These are phyloP conservation scores for Groenewaldozyma sp. DNA, from an alignment of 1,139 yeast genomes.

Conservation along the genomic window DNA sequence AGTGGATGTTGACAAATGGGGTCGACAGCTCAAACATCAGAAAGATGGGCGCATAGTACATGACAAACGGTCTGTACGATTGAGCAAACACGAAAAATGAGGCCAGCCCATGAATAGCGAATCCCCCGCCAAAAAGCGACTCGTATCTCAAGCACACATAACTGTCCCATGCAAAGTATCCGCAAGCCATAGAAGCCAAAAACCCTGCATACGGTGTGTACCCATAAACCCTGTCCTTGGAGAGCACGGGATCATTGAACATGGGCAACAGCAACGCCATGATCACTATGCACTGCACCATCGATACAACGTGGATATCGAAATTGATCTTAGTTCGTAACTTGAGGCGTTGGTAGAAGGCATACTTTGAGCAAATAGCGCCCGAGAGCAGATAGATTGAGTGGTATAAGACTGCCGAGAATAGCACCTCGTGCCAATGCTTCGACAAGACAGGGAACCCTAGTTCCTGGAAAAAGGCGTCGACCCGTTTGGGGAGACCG, in stretches of 20 bases:
- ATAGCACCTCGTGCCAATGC: constrained; percentile 46
- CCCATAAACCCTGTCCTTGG: constrained; percentile 46
- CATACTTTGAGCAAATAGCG: constrained; percentile 33
- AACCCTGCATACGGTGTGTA: constrained; percentile 67
- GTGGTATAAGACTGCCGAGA: constrained; percentile 40
- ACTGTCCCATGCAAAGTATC: constrained; percentile 92
- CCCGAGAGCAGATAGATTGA: constrained; percentile 37
- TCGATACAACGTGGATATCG: constrained; percentile 83
- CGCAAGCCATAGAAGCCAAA: constrained; percentile 61
- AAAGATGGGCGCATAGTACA: constrained; percentile 78
- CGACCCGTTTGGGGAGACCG: constrained; percentile 10
- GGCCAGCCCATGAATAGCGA: constrained; percentile 76
- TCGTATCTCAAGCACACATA: constrained; percentile 53
- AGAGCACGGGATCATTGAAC: constrained; percentile 47
- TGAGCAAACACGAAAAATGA: constrained; percentile 66
- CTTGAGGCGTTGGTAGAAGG: constrained; percentile 39
- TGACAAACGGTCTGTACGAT: constrained; percentile 62
- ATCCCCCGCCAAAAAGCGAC: constrained; percentile 68
- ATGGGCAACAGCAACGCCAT: constrained; percentile 47
- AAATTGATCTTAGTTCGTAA: constrained; percentile 53
- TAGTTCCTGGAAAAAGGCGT: constrained; percentile 7
- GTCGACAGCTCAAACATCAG: constrained; percentile 84
- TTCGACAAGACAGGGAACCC: constrained; percentile 28
- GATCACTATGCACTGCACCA: constrained; percentile 65
- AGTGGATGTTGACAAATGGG: constrained; percentile 84